A percentile compares a stretch with the other conserved stretches of the same genome.
phyloP scores from a whole-genome alignment of 1,284 basidiomycete genomes.

The Golubevia sp. region DNA sequence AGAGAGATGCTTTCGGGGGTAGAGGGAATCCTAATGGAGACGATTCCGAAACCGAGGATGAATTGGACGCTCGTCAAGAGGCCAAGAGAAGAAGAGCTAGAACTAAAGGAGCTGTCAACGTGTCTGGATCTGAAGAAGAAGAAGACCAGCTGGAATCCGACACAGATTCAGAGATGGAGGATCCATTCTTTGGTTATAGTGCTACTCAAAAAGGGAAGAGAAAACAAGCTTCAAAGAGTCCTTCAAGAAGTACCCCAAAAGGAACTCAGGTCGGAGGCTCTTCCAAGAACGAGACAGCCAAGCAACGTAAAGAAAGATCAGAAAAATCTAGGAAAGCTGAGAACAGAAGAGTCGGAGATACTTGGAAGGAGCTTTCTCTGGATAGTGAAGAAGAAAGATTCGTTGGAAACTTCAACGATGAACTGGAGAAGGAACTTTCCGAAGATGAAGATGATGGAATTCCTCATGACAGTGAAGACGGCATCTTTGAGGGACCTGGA shows the following conservation, averaged over 20 bases:
- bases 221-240: not conserved
- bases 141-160: slow-evolving; percentile 9
- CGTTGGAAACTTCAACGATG: no score
- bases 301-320: not conserved
- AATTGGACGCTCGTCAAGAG: not conserved
- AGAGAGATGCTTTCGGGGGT: not conserved
- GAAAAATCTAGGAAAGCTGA: not conserved
- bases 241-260: not conserved
- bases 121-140: slow-evolving; percentile 1
- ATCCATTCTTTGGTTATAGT: no score
- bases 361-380: not conserved
- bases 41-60: not conserved
- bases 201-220: not conserved
- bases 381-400: not conserved
- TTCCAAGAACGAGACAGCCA: not conserved
- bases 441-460: not conserved
- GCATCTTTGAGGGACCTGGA: no score
- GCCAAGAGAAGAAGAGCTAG: not conserved
- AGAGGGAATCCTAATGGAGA: not conserved
- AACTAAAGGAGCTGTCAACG: not conserved
- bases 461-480: no score
- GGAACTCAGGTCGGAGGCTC: no score
- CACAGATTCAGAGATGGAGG: slow-evolving; percentile 12
- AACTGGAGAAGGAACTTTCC: not conserved
- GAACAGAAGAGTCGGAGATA: not conserved